Base-by-base conservation (phyloP, 2,329 filamentous ascomycete species). In the Pestalotiopsis sp. region DNA sequence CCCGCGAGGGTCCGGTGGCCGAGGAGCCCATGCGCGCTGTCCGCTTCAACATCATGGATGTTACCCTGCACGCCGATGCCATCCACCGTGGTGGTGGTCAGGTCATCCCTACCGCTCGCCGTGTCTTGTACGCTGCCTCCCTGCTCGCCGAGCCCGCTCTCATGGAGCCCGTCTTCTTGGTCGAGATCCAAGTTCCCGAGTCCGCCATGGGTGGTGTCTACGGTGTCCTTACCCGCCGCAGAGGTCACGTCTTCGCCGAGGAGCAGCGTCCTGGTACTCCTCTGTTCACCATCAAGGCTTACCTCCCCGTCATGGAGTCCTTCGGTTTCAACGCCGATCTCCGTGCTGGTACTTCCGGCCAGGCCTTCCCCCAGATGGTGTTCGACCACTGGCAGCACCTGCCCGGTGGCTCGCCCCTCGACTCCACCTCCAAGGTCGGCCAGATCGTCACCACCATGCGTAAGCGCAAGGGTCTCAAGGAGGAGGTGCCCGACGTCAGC, bases 391-490 rank as follows among this genome's bases (percentile, higher is more conserved):
- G 95, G 94, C 92, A 97, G 87, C 87, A 96, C 78, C 91, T 98
- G 77, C 93, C 95, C 78, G 95, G 95, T 91, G 96, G 96, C 79
- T 96, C 93, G 77, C 91, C 93, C 76, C 90, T 98, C 80, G 95
- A 99, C 85, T 75, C 84, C 81, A 92, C 90, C 79, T 90, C 90
- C 80, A 93, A 95, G 90, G 89, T 92, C 78, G 96, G 95, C 82
- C 84, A 89, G 82, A 88, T 98, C 78, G 94, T 98, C 78, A 86
- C 88, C 82, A 90, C 92, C 70, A 97, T 97, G 92, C 94, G 96
- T 83, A 98, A 98, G 92, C 93, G 95, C 87, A 99, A 99, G 94
- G 96, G 95, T 94, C 88, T 99, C 89, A 99, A 99, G 94, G 86
- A 92, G 81, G 90, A 94, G 79, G 93, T 98, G 82, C 95, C 96